Percentiles rank a stretch among this genome's conserved stretches.
phyloP scores from a whole-genome alignment of 805 yeast genomes.

The Yamadazyma ubonensis region DNA sequence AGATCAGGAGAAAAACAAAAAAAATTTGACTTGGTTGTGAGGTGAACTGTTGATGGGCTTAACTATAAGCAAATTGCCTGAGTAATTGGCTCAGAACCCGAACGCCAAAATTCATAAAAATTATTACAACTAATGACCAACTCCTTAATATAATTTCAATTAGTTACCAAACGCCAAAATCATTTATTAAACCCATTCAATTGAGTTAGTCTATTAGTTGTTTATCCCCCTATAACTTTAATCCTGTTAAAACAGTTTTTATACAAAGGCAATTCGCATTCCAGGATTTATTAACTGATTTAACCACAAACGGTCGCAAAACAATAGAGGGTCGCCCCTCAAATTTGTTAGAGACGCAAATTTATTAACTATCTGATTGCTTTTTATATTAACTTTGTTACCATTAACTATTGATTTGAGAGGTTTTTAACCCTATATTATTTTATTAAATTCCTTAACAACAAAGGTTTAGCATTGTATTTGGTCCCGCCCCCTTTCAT shows the following conservation, averaged over 20 bases:
- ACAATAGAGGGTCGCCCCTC: not conserved
- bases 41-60: not conserved
- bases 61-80: not conserved
- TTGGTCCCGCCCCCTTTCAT: constrained; percentile 6
- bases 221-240: not conserved
- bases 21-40: constrained; percentile 2
- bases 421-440: constrained; percentile 1
- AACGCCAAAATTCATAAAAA: not conserved
- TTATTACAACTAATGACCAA: not conserved
- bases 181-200: too few relatives aligned
- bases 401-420: not conserved
- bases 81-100: not conserved
- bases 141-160: not conserved
- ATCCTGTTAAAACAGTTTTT: not conserved
- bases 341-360: constrained; percentile 2
- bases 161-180: not conserved
- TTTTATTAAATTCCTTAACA: not conserved
- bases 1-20: too few relatives aligned
- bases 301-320: constrained; percentile 1
- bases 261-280: not conserved
- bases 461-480: not conserved
- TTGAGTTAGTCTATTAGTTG: too few relatives aligned
- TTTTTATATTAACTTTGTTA: constrained; percentile 1
- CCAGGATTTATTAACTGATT: constrained; percentile 1
- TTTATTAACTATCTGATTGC: not conserved